Conservation (phyloP, 345 rosid genomes). For the Citrus sinensis region DNA sequence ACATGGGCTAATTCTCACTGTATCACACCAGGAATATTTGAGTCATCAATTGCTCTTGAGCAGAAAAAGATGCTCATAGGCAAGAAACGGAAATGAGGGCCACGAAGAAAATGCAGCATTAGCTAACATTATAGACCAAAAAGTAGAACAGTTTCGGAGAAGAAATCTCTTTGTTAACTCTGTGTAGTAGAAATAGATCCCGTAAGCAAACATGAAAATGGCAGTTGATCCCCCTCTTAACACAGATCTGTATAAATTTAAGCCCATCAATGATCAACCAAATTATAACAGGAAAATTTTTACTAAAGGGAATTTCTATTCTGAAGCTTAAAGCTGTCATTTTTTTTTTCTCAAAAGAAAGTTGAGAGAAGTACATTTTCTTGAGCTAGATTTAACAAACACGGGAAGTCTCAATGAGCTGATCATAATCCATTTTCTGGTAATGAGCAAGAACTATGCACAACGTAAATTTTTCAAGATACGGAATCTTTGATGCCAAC, state of each 20-base stretch:
- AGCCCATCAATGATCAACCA: not conserved
- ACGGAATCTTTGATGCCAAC: no score
- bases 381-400: no score
- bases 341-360: no score
- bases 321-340: no score
- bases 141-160: not conserved
- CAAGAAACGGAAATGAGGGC: not conserved
- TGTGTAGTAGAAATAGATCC: not conserved
- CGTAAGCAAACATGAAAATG: not conserved
- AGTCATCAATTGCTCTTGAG: not conserved
- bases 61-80: not conserved
- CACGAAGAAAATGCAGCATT: not conserved
- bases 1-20: not conserved
- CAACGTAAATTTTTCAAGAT: no score
- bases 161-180: not conserved
- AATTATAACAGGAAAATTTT: no score
- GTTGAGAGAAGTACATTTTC: no score
- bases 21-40: not conserved
- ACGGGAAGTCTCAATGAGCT: no score
- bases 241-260: not conserved
- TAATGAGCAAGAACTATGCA: no score
- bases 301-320: no score
- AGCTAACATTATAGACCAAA: not conserved
- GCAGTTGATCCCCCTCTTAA: constrained; percentile 9
- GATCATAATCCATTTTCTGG: no score